Percentiles rank a stretch among this genome's conserved stretches.
Conservation (phyloP, 1,139 yeast genomes). For the Saccharomycopsis crataegensis region DNA sequence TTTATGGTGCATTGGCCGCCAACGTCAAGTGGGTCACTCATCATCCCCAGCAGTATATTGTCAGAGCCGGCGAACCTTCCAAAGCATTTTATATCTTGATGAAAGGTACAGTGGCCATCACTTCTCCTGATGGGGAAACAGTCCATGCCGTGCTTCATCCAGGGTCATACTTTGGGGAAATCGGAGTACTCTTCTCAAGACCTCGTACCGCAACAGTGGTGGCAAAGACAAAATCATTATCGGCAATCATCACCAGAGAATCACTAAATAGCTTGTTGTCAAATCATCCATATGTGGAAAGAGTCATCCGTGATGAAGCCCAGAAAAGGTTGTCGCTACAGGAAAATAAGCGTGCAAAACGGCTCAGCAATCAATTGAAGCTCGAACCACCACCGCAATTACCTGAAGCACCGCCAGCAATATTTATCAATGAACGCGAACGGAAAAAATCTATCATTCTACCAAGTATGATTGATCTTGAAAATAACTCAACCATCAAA, state of each 20-base stretch:
- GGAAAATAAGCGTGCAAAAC: constrained; percentile 37
- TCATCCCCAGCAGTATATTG: constrained; percentile 61
- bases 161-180: constrained; percentile 73
- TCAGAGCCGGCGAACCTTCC: constrained; percentile 68
- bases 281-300: constrained; percentile 56
- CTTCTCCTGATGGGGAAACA: constrained; percentile 70
- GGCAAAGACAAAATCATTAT: constrained; percentile 57
- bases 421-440: constrained; percentile 3
- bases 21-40: constrained; percentile 51
- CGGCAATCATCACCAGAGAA: constrained; percentile 63
- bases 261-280: constrained; percentile 52
- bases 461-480: constrained; percentile 3
- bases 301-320: constrained; percentile 68
- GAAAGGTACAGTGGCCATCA: constrained; percentile 60
- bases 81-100: constrained; percentile 75
- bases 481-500: background rate
- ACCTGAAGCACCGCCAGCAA: background rate
- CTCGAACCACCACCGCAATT: background rate
- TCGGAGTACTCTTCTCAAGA: constrained; percentile 65
- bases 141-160: constrained; percentile 61
- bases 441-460: constrained; percentile 13
- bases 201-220: constrained; percentile 77
- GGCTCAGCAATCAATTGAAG: constrained; percentile 6
- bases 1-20: constrained; percentile 52
- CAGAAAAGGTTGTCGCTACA: constrained; percentile 68